Percentiles rank a stretch among this genome's conserved stretches.
These are phyloP conservation scores for Leishmania arabica DNA, from an alignment of 208 protist species.

Conservation along the genomic window DNA sequence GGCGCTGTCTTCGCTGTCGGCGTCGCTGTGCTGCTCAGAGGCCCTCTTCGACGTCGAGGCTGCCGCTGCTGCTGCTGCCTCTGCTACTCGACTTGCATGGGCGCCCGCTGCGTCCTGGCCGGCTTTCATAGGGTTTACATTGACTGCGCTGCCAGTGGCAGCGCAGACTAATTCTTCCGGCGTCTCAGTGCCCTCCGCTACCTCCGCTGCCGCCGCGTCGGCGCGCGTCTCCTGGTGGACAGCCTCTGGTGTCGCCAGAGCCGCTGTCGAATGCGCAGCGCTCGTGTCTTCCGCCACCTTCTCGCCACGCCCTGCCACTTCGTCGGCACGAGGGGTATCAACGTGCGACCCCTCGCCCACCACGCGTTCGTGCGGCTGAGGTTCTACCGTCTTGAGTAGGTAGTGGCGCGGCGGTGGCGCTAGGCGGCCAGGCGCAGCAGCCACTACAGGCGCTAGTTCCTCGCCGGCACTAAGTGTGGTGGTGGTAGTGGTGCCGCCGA, in stretches of 20 bases:
- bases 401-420: slow-evolving; percentile 32
- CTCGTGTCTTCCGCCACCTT: neutral
- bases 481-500: neutral
- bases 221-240: neutral
- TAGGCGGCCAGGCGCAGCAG: neutral
- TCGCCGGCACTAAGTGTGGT: neutral
- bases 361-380: slow-evolving; percentile 18
- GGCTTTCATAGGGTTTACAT: neutral
- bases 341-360: neutral
- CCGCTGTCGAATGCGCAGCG: neutral
- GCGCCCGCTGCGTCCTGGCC: neutral
- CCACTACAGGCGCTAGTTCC: neutral
- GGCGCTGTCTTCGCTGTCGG: neutral
- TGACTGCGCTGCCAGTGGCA: neutral
- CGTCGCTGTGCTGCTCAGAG: neutral
- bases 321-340: neutral
- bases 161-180: neutral
- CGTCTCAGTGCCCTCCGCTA: neutral
- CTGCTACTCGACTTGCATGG: neutral
- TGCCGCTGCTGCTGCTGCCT: neutral
- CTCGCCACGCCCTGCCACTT: neutral
- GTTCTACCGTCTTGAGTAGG: slow-evolving; percentile 31
- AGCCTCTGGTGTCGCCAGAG: neutral
- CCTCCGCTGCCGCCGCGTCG: neutral
- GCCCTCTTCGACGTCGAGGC: neutral